These are phyloP conservation scores for Aspergillus fischeri DNA, from an alignment of 2,329 filamentous ascomycete species.

Conservation along the genomic window DNA sequence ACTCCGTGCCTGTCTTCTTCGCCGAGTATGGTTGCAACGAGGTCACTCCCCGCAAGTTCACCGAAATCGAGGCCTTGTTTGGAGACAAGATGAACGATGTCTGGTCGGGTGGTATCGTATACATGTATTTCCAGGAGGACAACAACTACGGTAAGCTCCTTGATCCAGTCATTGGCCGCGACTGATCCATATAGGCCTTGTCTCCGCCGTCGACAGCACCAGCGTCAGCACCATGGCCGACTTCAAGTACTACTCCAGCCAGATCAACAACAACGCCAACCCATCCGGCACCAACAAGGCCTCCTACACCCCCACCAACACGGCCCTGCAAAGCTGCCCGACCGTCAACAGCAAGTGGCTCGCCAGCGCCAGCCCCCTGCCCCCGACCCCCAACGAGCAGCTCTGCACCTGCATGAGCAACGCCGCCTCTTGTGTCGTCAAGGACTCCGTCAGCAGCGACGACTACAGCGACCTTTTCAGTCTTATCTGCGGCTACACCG, in stretches of 20 bases:
- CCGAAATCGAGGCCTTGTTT: slow-evolving; percentile 78
- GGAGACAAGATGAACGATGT: slow-evolving; percentile 72
- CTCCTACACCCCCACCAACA: slow-evolving; percentile 69
- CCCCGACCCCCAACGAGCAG: slow-evolving; percentile 70
- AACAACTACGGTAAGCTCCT: slow-evolving; percentile 71
- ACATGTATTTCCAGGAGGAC: slow-evolving; percentile 90
- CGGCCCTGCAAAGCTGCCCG: slow-evolving; percentile 65
- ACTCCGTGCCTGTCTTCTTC: slow-evolving; percentile 92
- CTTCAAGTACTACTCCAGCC: slow-evolving; percentile 65
- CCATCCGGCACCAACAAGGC: slow-evolving; percentile 61
- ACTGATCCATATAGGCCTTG: slow-evolving; percentile 19
- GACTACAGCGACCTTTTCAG: slow-evolving; percentile 66
- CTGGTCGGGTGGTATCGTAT: slow-evolving; percentile 93
- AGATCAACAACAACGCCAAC: slow-evolving; percentile 59
- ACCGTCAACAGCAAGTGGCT: slow-evolving; percentile 60
- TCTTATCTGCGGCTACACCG: slow-evolving; percentile 37
- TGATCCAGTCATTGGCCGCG: not conserved
- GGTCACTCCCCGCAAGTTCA: slow-evolving; percentile 67
- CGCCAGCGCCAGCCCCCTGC: slow-evolving; percentile 61
- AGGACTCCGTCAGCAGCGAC: slow-evolving; percentile 51
- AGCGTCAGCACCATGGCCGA: slow-evolving; percentile 65
- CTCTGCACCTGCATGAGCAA: slow-evolving; percentile 82
- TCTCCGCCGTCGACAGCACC: slow-evolving; percentile 58
- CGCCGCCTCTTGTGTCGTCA: slow-evolving; percentile 65
- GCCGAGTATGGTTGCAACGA: slow-evolving; percentile 95